Base-by-base conservation (phyloP, 2,329 filamentous ascomycete genomes). In the Achaetomium macrosporum region DNA sequence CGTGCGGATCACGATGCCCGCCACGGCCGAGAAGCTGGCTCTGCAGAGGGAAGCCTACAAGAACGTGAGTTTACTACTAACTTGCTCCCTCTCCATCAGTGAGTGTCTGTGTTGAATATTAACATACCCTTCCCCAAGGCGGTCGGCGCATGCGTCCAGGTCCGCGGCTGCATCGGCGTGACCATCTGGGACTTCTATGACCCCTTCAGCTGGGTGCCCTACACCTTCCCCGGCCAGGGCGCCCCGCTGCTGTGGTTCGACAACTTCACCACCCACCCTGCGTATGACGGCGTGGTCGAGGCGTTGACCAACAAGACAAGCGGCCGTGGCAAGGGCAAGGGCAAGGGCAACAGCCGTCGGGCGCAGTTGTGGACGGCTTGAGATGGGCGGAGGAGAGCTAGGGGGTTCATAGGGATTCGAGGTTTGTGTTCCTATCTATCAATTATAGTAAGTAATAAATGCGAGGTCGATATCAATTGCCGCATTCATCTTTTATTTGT, bases 31-130 rank as follows among this genome's bases (percentile, higher is more conserved):
- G 10, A 72, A 71, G 50, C 66, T 76, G 33, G 63, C 66, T 7
- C 69, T 72, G 56, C 78, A 82, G 66, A 72, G 71, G 0, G 60
- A 65, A 41, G 73, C 73, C 39, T 81, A 79, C 61, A 69, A 61
- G 51, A 61, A 62, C 17, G 59, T 61, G 20, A 45, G 47, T 51
- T 10, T 19, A 17, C 15, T 36, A 10, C 11, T 11, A n/a, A n/a
- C 12, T 13, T 36, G 12, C 13, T 30, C 5, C 5, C 30, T 11
- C 9, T 43, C 10, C 5, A 10, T 10, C 15, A 13, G 2, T 6
- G 16, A 16, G 7, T n/a, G n/a, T n/a, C n/a, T n/a, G n/a, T n/a
- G n/a, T n/a, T 37, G 6, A n/a, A 11, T 16, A 25, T 25, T 25
- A 25, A 25, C 10, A 5, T 60, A 35, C 55, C 7, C 37, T n/a